Evolutionary conservation across 768 basidiomycete genomes (phyloP), one percentile per base, ranked within the genome.

Genomic region (Xerocomellus intermedius): DNA sequence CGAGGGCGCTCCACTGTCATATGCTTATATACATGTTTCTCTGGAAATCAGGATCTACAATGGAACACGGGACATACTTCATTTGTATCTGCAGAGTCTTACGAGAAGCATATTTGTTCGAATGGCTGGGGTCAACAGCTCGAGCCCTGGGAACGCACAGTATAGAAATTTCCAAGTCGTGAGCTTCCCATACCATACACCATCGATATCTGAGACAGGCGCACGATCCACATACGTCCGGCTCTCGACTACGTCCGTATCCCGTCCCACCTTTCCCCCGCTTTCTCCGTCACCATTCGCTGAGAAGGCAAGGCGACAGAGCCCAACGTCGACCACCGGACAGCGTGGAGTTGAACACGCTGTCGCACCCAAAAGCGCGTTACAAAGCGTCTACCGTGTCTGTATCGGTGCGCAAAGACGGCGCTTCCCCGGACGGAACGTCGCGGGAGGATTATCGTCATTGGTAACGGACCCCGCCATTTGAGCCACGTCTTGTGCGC

Each of bases 391-490:
- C 32, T 5, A 21, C 49, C 42, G 1, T 8, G 26, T 47, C 42
- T 52, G 30, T 44, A 52, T 12, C 39, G 52, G 36, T 62, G 64
- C 6, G 22, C 59, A 46, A 65, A 66, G 43, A 66, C 54, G 19
- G 50, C 21, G 12, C 22, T 48, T 17, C 55, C 61, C 4, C 30
- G 35, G 16, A 59, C 3, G 7, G n/a, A 36, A 24, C 28, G 24
- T n/a, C 14, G 53, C 21, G 13, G 21, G 8, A 24, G 13, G 8
- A 38, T 52, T 36, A 28, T 22, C 30, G 30, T 30, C 36, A n/a
- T 14, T 7, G 64, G 64, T 2, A 65, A 21, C 12, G 58, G 58
- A 17, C 55, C 64, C 12, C 61, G 55, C 61, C 61, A 63, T 33
- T 66, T 60, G 26, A 45, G 6, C 64, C 64, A 65, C n/a, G 24